Evolutionary conservation across 176 grass and related monocot species (phyloP), one percentile per base, ranked within the genome.

Genomic region (Aegilops sharonensis): DNA sequence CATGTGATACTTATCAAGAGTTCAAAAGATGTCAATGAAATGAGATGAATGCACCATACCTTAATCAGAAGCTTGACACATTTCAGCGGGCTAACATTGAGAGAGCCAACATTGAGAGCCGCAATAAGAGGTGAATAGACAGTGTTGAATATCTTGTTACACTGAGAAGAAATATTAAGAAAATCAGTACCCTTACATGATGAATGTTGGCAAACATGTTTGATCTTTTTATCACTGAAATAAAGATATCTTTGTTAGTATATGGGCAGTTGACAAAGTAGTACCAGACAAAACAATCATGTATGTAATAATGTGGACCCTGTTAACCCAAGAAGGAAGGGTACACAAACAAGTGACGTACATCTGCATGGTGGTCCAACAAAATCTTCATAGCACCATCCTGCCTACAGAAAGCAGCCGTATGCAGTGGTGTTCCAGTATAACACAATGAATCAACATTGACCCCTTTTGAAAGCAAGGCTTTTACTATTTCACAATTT

Each of bases 11-110:
- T 54, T 54, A 54, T 18, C 50, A 54, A 54, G 5, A 54, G 15
- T 54, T 18, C 14, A 54, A 18, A 18, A 54, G 50, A 54, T 54
- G 15, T 54, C 50, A 18, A 54, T 18, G 15, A 54, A 15, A 54
- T 54, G 50, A 54, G 50, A 54, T 54, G 15, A 81, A 64, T 30
- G 11, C 12, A 32, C 1, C 7, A 15, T 31, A 88, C 86, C 79
- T 88, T 34, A 47, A 88, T 32, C 17, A 88, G 62, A 77, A 83
- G 86, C 34, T 88, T 68, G 34, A 60, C 79, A 61, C 86, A 88
- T 45, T 82, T 23, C 34, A 77, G 23, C 3, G 24, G 59, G 62
- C 62, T 1, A 68, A 9, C 45, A 57, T 37, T 31, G 34, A 83
- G n/a, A 23, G 86, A 47, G 11, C 43, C 43, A 5, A 35, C 34